Evolutionary conservation across 257 asterid genomes (phyloP).

Genomic region (Thymus mandschuricus): DNA sequence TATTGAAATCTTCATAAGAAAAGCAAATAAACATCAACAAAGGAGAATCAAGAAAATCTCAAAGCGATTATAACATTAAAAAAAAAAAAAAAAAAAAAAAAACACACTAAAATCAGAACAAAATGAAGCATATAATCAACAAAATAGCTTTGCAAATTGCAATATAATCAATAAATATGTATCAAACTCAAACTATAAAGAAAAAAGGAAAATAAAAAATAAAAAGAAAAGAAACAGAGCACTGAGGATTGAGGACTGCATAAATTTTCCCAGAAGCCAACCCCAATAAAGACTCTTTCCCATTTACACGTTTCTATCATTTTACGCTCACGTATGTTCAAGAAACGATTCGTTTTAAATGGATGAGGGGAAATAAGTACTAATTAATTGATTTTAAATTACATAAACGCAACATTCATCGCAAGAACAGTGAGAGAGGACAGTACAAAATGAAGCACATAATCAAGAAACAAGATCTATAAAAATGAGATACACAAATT

Average conservation of each 20-base stretch:
- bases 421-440: neutral
- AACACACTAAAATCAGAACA: neutral
- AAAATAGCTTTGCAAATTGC: slow-evolving; percentile 82
- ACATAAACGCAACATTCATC: slow-evolving; percentile 1
- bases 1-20: slow-evolving; percentile 26
- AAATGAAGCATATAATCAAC: slow-evolving; percentile 38
- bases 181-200: neutral
- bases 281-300: too few species aligned
- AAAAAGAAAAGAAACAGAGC: neutral
- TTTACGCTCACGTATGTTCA: too few species aligned
- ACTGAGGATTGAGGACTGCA: too few species aligned
- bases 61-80: neutral
- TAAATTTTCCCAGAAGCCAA: too few species aligned
- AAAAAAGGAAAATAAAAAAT: neutral
- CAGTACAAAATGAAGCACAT: neutral
- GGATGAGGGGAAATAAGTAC: too few species aligned
- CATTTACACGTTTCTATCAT: too few species aligned
- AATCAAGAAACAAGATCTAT: slow-evolving; percentile 27
- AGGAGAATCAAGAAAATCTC: neutral
- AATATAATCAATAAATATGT: slow-evolving; percentile 56
- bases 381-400: neutral
- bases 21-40: neutral
- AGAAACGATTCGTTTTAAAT: too few species aligned
- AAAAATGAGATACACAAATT: neutral
- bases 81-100: too few species aligned